Evolutionary conservation across 345 rosid genomes (phyloP), one percentile per base, ranked within the genome.

Genomic region (Corchorus capsularis): DNA sequence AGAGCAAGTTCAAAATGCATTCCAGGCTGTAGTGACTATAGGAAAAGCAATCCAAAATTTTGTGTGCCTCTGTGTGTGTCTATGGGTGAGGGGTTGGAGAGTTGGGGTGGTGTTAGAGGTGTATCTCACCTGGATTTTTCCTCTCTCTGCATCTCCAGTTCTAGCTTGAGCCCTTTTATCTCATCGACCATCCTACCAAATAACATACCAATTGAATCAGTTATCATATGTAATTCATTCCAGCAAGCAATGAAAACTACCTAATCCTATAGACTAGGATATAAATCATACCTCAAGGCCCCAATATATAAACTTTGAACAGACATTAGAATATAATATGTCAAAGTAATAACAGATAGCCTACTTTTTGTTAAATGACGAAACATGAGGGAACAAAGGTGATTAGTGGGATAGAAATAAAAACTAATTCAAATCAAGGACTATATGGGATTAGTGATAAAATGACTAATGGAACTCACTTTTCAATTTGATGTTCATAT

Each of bases 401-500:
- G 9, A 50, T 15, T 50, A 63, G 54, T 2, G 12, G 35, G 34
- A 50, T 45, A 46, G 49, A n/a, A 49, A 46, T 11, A 13, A 47
- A 50, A 39, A 19, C 19, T 60, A 15, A 60, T 73, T 60, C 56
- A 72, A 57, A 59, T n/a, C 10, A 61, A 74, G 52, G 43, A n/a
- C 77, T 34, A 49, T 12, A 32, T 17, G 46, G 15, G 47, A 63
- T 22, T 50, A 37, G n/a, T 35, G 60, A 17, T 20, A 47, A 53
- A 55, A n/a, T 7, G 49, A 78, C 46, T 47, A 45, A 12, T 11
- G 52, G 71, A 66, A 77, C 94, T 91, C 83, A 96, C 99, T 82
- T 88, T 89, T 89, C 87, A 81, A 93, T 85, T 82, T 92, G 98
- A 34, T 84, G 85, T 77, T 93, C 98, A 71, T 92, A 91, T 70